These are phyloP conservation scores for Raddia distichophylla DNA, from an alignment of 176 grass and related monocot species.

Conservation along the genomic window DNA sequence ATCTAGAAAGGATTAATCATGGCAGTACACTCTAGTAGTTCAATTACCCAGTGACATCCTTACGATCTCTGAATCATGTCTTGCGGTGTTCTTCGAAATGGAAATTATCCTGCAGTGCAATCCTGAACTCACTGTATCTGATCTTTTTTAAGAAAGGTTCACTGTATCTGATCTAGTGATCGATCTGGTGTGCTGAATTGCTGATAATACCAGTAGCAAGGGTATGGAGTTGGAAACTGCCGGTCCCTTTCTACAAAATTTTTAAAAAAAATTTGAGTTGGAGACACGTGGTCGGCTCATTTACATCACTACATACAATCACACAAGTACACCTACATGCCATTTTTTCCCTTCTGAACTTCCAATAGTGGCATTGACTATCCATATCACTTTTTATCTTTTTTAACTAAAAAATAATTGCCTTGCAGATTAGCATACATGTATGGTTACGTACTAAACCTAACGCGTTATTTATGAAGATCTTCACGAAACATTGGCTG, in stretches of 20 bases:
- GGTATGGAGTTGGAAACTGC: not conserved
- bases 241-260: not conserved
- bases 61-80: not conserved
- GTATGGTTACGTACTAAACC: conserved; percentile 1
- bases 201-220: not conserved
- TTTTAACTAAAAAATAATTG: not conserved
- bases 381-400: not conserved
- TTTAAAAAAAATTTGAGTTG: not conserved
- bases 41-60: not conserved
- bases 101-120: not conserved
- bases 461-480: not conserved
- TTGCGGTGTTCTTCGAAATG: not conserved
- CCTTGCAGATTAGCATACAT: not conserved
- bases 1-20: not conserved
- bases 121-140: not conserved
- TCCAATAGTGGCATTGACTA: not conserved
- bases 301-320: not conserved
- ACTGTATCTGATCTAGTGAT: too few species aligned
- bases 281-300: not conserved
- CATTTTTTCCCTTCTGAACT: too few species aligned
- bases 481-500: not conserved
- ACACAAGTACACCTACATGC: not conserved
- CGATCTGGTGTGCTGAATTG: too few species aligned
- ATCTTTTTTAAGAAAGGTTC: not conserved
- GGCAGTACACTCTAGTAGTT: not conserved